Percentiles rank a stretch among this genome's conserved stretches.
These are phyloP conservation scores for Rhododendron mucronatum DNA, from an alignment of 148 eudicot species.

Conservation along the genomic window DNA sequence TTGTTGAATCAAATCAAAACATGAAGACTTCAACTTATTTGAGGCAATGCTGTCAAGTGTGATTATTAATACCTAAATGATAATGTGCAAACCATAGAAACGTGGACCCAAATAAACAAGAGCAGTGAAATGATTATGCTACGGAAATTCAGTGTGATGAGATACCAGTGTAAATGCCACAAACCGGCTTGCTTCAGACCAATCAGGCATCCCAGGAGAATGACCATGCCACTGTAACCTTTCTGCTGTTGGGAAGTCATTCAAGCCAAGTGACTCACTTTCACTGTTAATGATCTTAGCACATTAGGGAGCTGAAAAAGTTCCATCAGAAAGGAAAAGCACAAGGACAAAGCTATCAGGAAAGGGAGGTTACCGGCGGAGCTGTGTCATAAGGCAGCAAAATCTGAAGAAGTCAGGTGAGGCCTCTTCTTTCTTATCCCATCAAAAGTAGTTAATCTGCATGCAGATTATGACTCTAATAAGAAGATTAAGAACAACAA, in stretches of 20 bases:
- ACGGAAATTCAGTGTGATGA: background rate
- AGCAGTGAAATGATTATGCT: background rate
- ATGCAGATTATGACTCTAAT: background rate
- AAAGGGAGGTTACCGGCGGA: slow-evolving; percentile 57
- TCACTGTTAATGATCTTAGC: slow-evolving; percentile 40
- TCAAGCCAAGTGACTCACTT: slow-evolving; percentile 83
- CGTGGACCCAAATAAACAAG: background rate
- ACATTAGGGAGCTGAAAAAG: slow-evolving; percentile 2
- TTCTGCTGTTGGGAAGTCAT: slow-evolving; percentile 92
- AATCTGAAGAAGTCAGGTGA: slow-evolving; percentile 81
- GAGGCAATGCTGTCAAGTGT: background rate
- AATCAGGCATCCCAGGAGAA: slow-evolving; percentile 65
- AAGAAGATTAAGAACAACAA: too few species aligned
- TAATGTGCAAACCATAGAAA: too few species aligned
- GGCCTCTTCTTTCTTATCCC: slow-evolving; percentile 89
- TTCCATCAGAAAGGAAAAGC: slow-evolving; percentile 5
- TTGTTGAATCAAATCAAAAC: background rate
- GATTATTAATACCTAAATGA: background rate
- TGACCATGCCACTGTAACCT: slow-evolving; percentile 97
- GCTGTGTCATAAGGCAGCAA: slow-evolving; percentile 67
- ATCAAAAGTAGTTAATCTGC: slow-evolving; percentile 89
- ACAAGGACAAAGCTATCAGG: background rate
- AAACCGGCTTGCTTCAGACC: slow-evolving; percentile 89
- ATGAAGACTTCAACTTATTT: background rate
- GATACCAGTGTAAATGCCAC: slow-evolving; percentile 88